Evolutionary conservation across 768 basidiomycete species (phyloP), one percentile per base, ranked within the genome.

Genomic region (Tremella fuciformis): DNA sequence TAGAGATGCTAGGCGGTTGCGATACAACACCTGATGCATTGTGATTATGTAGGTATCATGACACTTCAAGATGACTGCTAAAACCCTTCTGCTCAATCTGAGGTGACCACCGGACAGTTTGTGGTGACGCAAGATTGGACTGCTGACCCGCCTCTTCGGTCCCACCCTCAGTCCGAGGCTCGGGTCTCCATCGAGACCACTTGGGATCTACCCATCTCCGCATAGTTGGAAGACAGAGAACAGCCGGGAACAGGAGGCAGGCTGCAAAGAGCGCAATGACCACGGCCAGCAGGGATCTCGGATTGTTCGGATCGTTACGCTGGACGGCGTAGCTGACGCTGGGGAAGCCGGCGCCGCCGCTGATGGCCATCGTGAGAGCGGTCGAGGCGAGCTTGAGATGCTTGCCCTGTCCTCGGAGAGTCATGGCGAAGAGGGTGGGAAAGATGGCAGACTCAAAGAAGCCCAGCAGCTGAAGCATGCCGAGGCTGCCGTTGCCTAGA

Each of bases 371-470:
- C 7, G 63, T 59, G 24, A 69, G 38, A 13, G 42, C 56, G 3
- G 69, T 66, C 13, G 71, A 59, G 11, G 64, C 68, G 44, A 66
- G 58, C 54, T 72, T 72, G 2, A 70, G 71, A 51, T 69, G 60
- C 58, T 58, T 53, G 1, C 75, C 75, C 49, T 73, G 69, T 22
- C 60, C 60, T 1, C 75, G 63, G 1, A 74, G 54, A 13, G 55
- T 60, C 51, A 76, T 71, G 29, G 75, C 73, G 66, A 70, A 74
- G 9, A 76, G 16, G 7, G 65, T 60, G 1, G 75, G 75, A 58
- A 76, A 74, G 38, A 76, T 71, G 26, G 73, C 59, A 0, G 66
- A 59, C 53, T 76, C 69, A 60, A 73, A 74, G 55, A 76, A 67
- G 13, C 59, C 50, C 53, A 59, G 25, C 6, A 76, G 50, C 38